A percentile compares a stretch with the other conserved stretches of the same genome.
These are phyloP conservation scores for Neodidymelliopsis sp. DNA, from an alignment of 2,329 filamentous ascomycete species.

Conservation along the genomic window DNA sequence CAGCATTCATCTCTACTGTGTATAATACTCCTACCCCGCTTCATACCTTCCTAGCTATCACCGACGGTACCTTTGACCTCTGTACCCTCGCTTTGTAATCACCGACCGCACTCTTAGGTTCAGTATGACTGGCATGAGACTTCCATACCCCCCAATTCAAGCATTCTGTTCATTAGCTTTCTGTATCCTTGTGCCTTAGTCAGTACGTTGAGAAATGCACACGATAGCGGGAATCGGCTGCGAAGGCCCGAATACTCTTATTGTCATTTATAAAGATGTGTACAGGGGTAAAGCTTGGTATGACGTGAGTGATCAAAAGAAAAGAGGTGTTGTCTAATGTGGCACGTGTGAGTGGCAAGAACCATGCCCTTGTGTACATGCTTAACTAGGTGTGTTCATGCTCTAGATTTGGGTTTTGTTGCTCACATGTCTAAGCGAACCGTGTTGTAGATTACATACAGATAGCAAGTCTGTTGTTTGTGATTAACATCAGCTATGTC, in stretches of 20 bases:
- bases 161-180: neutral
- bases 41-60: neutral
- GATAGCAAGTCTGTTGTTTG: neutral
- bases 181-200: neutral
- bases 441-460: neutral
- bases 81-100: slow-evolving; percentile 4
- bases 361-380: too few relatives aligned
- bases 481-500: too few relatives aligned
- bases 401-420: too few relatives aligned
- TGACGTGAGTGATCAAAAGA: too few relatives aligned
- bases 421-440: neutral
- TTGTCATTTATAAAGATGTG: too few relatives aligned
- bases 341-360: too few relatives aligned
- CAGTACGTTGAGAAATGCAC: too few relatives aligned
- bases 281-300: too few relatives aligned
- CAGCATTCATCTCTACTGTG: neutral
- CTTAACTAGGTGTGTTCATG: too few relatives aligned
- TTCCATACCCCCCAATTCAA: slow-evolving; percentile 12
- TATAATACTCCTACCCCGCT: slow-evolving; percentile 6
- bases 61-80: neutral
- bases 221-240: too few relatives aligned
- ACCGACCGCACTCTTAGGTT: neutral
- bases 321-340: too few relatives aligned
- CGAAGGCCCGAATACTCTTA: too few relatives aligned
- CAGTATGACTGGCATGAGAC: neutral